Evolutionary conservation across 176 grass and related monocot species (phyloP).

Genomic region (Cymbopogon citratus): DNA sequence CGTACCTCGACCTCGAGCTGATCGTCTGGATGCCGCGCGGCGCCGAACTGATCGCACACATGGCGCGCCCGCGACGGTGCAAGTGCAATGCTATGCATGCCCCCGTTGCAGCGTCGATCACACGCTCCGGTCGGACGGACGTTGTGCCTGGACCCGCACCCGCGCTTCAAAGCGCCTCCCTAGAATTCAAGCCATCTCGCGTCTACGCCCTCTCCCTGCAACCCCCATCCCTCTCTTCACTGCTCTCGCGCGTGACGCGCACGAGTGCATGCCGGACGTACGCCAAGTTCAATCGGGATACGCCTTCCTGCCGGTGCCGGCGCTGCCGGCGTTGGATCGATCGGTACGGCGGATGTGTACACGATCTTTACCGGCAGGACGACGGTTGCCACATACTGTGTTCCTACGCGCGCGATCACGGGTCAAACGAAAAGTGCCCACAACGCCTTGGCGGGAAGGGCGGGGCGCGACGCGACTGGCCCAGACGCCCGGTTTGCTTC

Average conservation of each 20-base stretch:
- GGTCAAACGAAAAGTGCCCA: background rate
- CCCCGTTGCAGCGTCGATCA: background rate
- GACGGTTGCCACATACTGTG: background rate
- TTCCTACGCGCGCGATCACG: too few species aligned
- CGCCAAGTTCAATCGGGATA: background rate
- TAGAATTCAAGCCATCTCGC: background rate
- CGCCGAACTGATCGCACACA: background rate
- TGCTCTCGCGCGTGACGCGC: conserved; percentile 17
- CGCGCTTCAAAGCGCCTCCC: conserved; percentile 1
- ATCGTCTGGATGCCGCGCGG: conserved; percentile 1
- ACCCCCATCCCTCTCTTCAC: background rate
- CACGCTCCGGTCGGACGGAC: background rate
- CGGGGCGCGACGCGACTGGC: background rate
- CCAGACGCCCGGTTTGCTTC: background rate
- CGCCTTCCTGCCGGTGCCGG: background rate
- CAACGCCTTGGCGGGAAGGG: background rate
- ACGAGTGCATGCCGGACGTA: background rate
- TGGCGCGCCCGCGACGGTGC: background rate
- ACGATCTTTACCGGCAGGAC: background rate
- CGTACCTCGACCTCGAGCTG: background rate
- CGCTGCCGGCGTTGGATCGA: background rate
- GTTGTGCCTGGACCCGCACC: background rate
- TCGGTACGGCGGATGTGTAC: background rate
- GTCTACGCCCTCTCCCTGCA: background rate
- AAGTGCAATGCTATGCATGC: background rate